phyloP scores from a whole-genome alignment of 2,329 filamentous ascomycete species.

The Botrytis fragariae region DNA sequence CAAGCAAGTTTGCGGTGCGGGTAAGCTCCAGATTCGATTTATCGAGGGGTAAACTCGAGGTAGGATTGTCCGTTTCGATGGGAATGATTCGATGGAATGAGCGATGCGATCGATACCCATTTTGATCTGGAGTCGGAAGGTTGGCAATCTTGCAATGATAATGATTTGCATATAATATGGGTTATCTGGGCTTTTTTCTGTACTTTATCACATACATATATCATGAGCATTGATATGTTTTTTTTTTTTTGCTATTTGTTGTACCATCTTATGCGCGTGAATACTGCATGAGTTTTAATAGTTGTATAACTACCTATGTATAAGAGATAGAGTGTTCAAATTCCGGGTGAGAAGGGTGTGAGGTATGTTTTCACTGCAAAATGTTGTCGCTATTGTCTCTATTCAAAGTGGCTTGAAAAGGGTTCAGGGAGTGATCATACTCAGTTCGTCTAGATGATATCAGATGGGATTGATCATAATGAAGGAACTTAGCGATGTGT shows the following conservation, averaged over 20 bases:
- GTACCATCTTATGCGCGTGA: neutral
- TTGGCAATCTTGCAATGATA: conserved; percentile 8
- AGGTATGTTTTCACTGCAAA: neutral
- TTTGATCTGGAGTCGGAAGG: conserved; percentile 13
- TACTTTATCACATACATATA: neutral
- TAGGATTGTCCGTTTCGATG: neutral
- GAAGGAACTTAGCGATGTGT: neutral
- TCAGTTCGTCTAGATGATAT: neutral
- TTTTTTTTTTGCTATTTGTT: neutral
- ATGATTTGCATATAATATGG: conserved; percentile 5
- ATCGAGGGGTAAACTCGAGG: neutral
- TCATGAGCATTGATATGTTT: neutral
- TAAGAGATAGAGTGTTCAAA: neutral
- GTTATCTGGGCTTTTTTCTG: neutral
- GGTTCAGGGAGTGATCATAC: neutral
- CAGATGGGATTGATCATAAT: neutral
- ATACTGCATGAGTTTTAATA: neutral
- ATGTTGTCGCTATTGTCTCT: neutral
- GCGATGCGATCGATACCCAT: conserved; percentile 5
- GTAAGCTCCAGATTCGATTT: neutral
- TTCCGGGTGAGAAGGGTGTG: neutral
- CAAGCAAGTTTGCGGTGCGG: neutral
- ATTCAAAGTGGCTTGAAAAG: neutral
- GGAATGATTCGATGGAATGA: neutral
- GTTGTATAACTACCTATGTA: neutral